Evolutionary conservation across 1,139 yeast genomes (phyloP).

Genomic region (Magnusiomyces sp.): DNA sequence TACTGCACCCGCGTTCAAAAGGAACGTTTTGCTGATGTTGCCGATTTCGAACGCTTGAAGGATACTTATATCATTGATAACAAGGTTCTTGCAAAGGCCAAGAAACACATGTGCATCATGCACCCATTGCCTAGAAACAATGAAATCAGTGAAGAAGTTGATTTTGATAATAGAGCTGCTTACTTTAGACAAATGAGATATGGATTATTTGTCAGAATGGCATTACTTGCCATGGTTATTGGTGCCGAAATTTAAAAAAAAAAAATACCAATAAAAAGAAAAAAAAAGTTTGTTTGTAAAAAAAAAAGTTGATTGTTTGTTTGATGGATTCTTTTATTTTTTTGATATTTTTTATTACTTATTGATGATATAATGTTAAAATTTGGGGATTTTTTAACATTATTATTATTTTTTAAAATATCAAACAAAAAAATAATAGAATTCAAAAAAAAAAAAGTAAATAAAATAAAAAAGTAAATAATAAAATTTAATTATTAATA

Average conservation of each 20-base stretch:
- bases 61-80: slow-evolving; percentile 90
- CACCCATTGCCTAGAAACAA: slow-evolving; percentile 97
- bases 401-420: too few relatives aligned
- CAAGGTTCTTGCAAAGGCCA: slow-evolving; percentile 82
- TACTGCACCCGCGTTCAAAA: slow-evolving; percentile 98
- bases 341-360: too few relatives aligned
- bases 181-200: slow-evolving; percentile 99
- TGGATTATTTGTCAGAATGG: slow-evolving; percentile 98
- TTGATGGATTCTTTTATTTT: too few relatives aligned
- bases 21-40: slow-evolving; percentile 77
- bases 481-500: too few relatives aligned
- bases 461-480: too few relatives aligned
- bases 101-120: slow-evolving; percentile 98
- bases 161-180: slow-evolving; percentile 98
- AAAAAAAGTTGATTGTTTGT: too few relatives aligned
- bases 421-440: too few relatives aligned
- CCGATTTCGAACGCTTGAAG: slow-evolving; percentile 79
- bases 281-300: slow-evolving; percentile 7
- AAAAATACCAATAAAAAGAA: background rate
- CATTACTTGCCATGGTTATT: slow-evolving; percentile 92
- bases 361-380: too few relatives aligned
- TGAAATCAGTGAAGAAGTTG: slow-evolving; percentile 97
- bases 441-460: too few relatives aligned
- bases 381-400: too few relatives aligned
- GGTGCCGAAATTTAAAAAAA: slow-evolving; percentile 42